Evolutionary conservation across 2,329 filamentous ascomycete genomes (phyloP).

Genomic region (Apiospora kogelbergensis): DNA sequence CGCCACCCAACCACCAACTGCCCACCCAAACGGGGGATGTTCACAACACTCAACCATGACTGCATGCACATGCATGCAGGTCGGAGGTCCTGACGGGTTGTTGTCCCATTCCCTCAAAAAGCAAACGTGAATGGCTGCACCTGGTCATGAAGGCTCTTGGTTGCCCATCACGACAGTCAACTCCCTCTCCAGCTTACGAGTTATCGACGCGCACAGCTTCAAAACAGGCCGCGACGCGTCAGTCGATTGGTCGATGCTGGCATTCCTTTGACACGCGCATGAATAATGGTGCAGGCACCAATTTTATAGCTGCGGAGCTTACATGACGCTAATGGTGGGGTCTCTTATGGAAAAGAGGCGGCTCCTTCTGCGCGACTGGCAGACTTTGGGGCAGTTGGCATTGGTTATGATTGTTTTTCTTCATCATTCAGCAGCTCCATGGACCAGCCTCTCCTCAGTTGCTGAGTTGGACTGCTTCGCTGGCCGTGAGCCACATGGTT

Average conservation of each 20-base stretch:
- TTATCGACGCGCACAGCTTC: not conserved
- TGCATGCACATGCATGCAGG: not conserved
- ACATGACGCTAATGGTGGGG: slow-evolving; percentile 14
- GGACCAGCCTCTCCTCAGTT: not conserved
- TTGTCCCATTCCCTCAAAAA: not conserved
- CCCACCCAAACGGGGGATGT: not conserved
- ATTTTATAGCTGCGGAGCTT: slow-evolving; percentile 23
- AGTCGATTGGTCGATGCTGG: slow-evolving; percentile 11
- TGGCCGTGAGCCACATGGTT: not conserved
- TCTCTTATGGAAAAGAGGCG: slow-evolving; percentile 8
- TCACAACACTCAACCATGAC: not conserved
- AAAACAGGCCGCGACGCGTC: not conserved
- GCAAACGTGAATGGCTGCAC: not conserved
- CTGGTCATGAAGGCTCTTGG: not conserved
- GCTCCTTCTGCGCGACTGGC: not conserved
- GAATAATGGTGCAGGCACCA: slow-evolving; percentile 18
- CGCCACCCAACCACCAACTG: not conserved
- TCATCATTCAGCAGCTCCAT: not conserved
- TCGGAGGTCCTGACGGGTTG: not conserved
- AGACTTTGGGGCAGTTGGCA: not conserved
- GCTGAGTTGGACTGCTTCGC: not conserved
- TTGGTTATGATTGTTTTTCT: not conserved
- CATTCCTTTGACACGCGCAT: slow-evolving; percentile 20
- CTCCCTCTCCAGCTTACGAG: not conserved
- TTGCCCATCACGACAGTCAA: slow-evolving; percentile 1